Conservation (phyloP, 2,329 filamentous ascomycete genomes). For the Trichoderma endophyticum region DNA sequence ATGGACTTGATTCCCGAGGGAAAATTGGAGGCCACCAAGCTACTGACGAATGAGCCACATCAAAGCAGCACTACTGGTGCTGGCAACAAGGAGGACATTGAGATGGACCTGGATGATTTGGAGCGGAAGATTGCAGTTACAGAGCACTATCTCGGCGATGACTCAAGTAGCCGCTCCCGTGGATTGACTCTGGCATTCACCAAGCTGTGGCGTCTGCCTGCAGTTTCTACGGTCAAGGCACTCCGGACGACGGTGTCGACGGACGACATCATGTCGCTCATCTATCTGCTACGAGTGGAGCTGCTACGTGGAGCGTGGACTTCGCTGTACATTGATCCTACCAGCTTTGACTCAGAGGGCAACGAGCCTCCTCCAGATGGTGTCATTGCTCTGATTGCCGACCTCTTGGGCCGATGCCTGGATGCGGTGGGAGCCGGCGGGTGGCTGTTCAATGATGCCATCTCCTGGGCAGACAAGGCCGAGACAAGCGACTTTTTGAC, state of each 20-base stretch:
- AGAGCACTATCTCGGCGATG: conserved; percentile 63
- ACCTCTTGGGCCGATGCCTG: conserved; percentile 68
- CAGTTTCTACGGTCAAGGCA: conserved; percentile 56
- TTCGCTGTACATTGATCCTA: conserved; percentile 62
- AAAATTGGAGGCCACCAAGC: conserved; percentile 32
- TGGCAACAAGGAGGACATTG: conserved; percentile 34
- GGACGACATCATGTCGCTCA: conserved; percentile 67
- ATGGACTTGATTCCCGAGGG: conserved; percentile 56
- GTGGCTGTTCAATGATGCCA: conserved; percentile 64
- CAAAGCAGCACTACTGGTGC: conserved; percentile 22
- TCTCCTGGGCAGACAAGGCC: conserved; percentile 48
- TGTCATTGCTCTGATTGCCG: conserved; percentile 67
- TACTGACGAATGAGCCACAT: conserved; percentile 31
- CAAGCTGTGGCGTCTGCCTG: conserved; percentile 65
- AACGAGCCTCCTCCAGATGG: conserved; percentile 57
- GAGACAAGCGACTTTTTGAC: conserved; percentile 63
- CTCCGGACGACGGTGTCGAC: conserved; percentile 62
- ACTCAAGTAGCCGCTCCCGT: conserved; percentile 59
- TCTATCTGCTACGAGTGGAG: conserved; percentile 70
- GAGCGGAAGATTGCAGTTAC: conserved; percentile 66
- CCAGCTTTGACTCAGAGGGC: conserved; percentile 43
- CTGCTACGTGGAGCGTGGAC: conserved; percentile 75
- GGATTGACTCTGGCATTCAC: conserved; percentile 66
- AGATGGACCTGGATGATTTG: conserved; percentile 57
- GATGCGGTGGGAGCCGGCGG: conserved; percentile 73